Evolutionary conservation across 768 basidiomycete genomes (phyloP).

Genomic region (Boletus rufocinnamomeus): DNA sequence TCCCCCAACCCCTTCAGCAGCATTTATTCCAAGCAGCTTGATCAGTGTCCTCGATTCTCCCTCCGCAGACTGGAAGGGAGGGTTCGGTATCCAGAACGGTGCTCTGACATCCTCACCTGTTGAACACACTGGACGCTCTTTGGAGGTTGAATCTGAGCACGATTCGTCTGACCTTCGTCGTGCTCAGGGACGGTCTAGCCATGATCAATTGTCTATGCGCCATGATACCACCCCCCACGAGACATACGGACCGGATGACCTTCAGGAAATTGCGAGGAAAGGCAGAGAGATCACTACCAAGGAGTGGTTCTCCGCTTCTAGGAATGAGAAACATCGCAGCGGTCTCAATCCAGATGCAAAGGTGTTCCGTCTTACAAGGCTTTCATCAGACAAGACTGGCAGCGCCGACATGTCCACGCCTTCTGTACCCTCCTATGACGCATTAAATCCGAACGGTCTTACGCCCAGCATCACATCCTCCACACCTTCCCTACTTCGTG

Average conservation of each 20-base stretch:
- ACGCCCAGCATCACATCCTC: slow-evolving; percentile 41
- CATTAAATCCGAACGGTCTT: slow-evolving; percentile 63
- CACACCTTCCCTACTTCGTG: slow-evolving; percentile 61
- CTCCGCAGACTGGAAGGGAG: slow-evolving; percentile 54
- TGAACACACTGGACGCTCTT: slow-evolving; percentile 37
- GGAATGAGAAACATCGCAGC: slow-evolving; percentile 55
- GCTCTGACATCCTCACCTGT: slow-evolving; percentile 44
- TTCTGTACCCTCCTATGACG: slow-evolving; percentile 44
- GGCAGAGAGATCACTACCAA: slow-evolving; percentile 37
- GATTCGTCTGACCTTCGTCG: slow-evolving; percentile 51
- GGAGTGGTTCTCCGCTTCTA: slow-evolving; percentile 49
- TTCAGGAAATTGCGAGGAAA: slow-evolving; percentile 14
- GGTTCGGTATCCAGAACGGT: slow-evolving; percentile 17
- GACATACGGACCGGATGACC: slow-evolving; percentile 19
- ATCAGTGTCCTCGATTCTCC: slow-evolving; percentile 50
- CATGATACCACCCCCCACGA: slow-evolving; percentile 40
- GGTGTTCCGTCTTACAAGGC: slow-evolving; percentile 62
- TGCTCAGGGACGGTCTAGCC: slow-evolving; percentile 12
- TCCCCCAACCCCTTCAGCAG: slow-evolving; percentile 40
- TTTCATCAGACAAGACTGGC: slow-evolving; percentile 15
- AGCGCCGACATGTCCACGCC: slow-evolving; percentile 14
- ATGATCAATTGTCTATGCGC: slow-evolving; percentile 29
- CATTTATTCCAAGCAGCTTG: slow-evolving; percentile 57
- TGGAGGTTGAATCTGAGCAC: slow-evolving; percentile 37
- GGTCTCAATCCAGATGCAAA: slow-evolving; percentile 86